Evolutionary conservation across 345 rosid species (phyloP).

Genomic region (Chamaenerion angustifolium): DNA sequence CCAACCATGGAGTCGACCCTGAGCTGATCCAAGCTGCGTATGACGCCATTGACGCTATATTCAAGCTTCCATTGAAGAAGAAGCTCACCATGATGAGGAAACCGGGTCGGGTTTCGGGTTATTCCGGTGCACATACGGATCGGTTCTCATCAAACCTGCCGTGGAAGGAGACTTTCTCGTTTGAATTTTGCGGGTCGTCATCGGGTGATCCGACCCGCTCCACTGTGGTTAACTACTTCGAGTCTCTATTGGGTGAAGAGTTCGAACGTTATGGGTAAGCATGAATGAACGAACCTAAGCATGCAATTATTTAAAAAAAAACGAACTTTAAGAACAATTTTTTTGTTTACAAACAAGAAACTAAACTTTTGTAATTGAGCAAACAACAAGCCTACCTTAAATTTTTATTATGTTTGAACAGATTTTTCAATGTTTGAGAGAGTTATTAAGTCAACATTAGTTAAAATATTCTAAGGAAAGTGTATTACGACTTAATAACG

Average conservation of each 20-base stretch:
- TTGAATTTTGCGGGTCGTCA: conserved; percentile 11
- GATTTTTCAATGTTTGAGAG: no score
- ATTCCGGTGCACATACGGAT: conserved; percentile 38
- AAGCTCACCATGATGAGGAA: conserved; percentile 23
- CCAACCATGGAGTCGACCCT: conserved; percentile 37
- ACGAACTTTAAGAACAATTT: no score
- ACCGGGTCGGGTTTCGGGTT: conserved; percentile 24
- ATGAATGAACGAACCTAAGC: no score
- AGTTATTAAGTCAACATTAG: no score
- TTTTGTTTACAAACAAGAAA: no score
- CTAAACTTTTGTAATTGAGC: no score
- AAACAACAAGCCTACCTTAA: no score
- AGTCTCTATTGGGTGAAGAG: conserved; percentile 25
- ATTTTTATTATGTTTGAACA: no score
- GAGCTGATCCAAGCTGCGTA: conserved; percentile 23
- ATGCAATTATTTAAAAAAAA: no score
- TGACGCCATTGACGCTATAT: conserved; percentile 19
- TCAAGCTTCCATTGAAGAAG: conserved; percentile 25
- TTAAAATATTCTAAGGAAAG: no score
- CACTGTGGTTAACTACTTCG: conserved; percentile 26
- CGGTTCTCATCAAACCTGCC: conserved; percentile 38
- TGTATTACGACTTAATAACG: no score
- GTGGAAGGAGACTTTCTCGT: conserved; percentile 54
- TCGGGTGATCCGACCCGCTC: not conserved
- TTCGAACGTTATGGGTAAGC: conserved; percentile 32